These are phyloP conservation scores for Botrytis sinoallii DNA, from an alignment of 2,329 filamentous ascomycete genomes.

Conservation along the genomic window DNA sequence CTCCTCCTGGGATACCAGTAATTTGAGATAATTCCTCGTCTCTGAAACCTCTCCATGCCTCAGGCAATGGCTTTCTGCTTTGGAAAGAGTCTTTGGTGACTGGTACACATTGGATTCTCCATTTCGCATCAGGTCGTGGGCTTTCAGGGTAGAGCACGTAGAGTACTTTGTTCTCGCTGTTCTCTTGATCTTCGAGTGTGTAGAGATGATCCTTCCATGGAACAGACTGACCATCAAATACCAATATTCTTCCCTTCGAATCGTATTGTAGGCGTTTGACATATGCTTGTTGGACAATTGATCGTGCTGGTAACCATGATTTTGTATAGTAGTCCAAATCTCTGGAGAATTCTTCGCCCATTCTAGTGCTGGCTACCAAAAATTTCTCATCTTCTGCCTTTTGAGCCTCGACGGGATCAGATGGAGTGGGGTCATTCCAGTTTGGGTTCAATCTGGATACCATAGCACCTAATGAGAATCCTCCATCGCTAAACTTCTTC, in stretches of 20 bases:
- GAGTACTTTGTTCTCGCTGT: constrained; percentile 57
- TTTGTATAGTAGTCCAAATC: constrained; percentile 72
- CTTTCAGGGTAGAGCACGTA: constrained; percentile 93
- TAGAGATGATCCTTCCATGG: constrained; percentile 98
- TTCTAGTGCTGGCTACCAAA: constrained; percentile 70
- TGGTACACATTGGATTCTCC: constrained; percentile 92
- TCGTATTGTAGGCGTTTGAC: constrained; percentile 65
- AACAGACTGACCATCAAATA: constrained; percentile 72
- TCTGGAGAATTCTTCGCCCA: constrained; percentile 83
- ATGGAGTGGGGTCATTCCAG: constrained; percentile 65
- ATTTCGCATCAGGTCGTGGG: constrained; percentile 71
- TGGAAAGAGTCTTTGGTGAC: constrained; percentile 81
- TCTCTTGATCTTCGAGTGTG: constrained; percentile 67
- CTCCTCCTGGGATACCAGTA: constrained; percentile 65
- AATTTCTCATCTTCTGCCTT: constrained; percentile 80
- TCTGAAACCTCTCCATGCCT: constrained; percentile 86
- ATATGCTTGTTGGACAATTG: constrained; percentile 75
- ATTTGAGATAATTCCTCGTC: constrained; percentile 80
- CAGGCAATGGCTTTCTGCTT: constrained; percentile 86
- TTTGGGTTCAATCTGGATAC: constrained; percentile 77
- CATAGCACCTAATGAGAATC: constrained; percentile 79
- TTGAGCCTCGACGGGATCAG: constrained; percentile 59
- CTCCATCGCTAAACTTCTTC: constrained; percentile 80
- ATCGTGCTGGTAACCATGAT: constrained; percentile 84
- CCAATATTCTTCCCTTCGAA: constrained; percentile 72